phyloP scores from a whole-genome alignment of 805 yeast species.

The Debaryomyces prosopidis region DNA sequence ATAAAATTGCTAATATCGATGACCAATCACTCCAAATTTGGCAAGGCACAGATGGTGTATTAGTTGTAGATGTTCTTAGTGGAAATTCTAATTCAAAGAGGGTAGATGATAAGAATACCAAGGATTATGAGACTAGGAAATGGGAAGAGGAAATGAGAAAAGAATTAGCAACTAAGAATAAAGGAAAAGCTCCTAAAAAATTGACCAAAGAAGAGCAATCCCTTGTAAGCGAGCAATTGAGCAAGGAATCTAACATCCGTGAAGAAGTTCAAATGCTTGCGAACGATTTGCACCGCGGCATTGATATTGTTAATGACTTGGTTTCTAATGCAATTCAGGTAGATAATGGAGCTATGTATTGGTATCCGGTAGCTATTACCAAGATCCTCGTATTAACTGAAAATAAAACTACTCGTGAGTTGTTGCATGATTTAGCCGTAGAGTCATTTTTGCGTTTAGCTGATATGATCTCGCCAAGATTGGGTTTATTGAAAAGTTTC shows the following conservation, averaged over 20 bases:
- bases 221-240: constrained; percentile 60
- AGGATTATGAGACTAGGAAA: constrained; percentile 79
- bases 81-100: constrained; percentile 39
- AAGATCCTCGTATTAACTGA: constrained; percentile 48
- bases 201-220: constrained; percentile 75
- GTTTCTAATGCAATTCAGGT: constrained; percentile 49
- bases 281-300: constrained; percentile 45
- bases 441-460: constrained; percentile 58
- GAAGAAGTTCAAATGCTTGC: constrained; percentile 38
- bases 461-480: constrained; percentile 48
- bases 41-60: constrained; percentile 66
- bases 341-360: constrained; percentile 62
- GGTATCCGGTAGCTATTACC: constrained; percentile 72
- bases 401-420: constrained; percentile 24
- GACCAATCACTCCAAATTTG: constrained; percentile 60
- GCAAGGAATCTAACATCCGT: constrained; percentile 61
- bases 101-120: constrained; percentile 66
- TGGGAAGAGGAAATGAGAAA: constrained; percentile 88
- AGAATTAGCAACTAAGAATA: constrained; percentile 63
- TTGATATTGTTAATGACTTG: constrained; percentile 56
- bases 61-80: constrained; percentile 61
- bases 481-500: constrained; percentile 50
- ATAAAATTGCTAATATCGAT: constrained; percentile 40
- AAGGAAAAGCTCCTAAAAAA: constrained; percentile 44
- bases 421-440: constrained; percentile 47